Percentiles rank a stretch among this genome's conserved stretches.
Evolutionary conservation across 768 basidiomycete species (phyloP).

Genomic region (Leccinum fibrillosum): DNA sequence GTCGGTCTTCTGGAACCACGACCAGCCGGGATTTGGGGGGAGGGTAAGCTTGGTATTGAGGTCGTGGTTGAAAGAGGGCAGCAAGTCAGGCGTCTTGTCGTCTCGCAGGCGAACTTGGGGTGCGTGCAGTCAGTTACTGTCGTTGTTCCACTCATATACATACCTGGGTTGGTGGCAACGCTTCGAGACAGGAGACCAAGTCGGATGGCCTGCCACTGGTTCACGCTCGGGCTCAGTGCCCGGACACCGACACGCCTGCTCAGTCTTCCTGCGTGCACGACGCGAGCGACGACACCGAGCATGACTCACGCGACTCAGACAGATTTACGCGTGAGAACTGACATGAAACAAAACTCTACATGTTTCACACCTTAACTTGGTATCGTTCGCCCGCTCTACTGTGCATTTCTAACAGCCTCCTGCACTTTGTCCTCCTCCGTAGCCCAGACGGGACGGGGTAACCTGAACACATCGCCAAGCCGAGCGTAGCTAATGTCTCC

Average conservation of each 20-base stretch:
- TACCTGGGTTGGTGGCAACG: neutral
- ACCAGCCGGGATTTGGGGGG: conserved; percentile 31
- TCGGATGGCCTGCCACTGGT: neutral
- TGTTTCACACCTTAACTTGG: no score
- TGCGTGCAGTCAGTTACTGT: neutral
- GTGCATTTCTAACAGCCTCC: neutral
- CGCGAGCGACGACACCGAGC: neutral
- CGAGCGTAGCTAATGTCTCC: conserved; percentile 39
- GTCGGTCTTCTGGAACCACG: conserved; percentile 26
- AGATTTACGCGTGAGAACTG: neutral
- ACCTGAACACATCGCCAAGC: conserved; percentile 27
- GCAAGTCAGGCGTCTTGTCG: neutral
- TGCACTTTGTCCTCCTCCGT: conserved; percentile 12
- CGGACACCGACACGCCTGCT: no score
- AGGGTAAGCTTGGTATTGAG: conserved; percentile 22
- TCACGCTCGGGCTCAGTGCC: neutral
- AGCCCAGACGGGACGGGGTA: conserved; percentile 23
- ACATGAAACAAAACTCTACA: neutral
- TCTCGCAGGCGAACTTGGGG: neutral
- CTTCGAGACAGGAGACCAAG: neutral
- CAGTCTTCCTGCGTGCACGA: neutral
- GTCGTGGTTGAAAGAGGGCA: conserved; percentile 21
- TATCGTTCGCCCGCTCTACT: neutral
- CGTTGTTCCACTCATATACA: neutral
- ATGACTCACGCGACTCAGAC: neutral